These are phyloP conservation scores for Phaeosphaeriaceae sp. DNA, from an alignment of 2,329 filamentous ascomycete species.

Conservation along the genomic window DNA sequence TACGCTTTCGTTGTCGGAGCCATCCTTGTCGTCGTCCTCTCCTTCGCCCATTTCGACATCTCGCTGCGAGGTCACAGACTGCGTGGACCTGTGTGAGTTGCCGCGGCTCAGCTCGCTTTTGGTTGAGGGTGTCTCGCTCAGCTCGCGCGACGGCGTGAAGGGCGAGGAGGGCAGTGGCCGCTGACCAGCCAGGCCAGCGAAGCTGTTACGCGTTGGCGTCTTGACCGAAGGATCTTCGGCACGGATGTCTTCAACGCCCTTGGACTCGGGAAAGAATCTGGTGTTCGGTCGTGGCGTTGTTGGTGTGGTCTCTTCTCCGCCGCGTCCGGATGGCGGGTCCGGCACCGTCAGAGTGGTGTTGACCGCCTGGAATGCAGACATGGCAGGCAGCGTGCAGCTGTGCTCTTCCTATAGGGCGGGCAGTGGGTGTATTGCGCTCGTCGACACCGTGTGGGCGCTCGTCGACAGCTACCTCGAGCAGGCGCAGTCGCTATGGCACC, in stretches of 20 bases:
- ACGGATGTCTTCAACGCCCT: slow-evolving; percentile 40
- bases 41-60: slow-evolving; percentile 82
- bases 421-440: slow-evolving; percentile 16
- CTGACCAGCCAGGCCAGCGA: slow-evolving; percentile 56
- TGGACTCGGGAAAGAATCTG: slow-evolving; percentile 50
- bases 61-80: slow-evolving; percentile 68
- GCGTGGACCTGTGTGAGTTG: slow-evolving; percentile 67
- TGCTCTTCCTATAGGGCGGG: too few relatives aligned
- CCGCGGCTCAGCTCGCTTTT: slow-evolving; percentile 57
- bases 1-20: slow-evolving; percentile 58
- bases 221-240: slow-evolving; percentile 55
- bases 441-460: slow-evolving; percentile 8
- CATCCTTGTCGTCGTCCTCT: slow-evolving; percentile 66
- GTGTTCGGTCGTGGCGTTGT: slow-evolving; percentile 60
- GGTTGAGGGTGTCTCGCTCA: slow-evolving; percentile 46
- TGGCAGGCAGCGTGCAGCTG: slow-evolving; percentile 31
- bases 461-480: slow-evolving; percentile 7
- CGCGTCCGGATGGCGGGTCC: slow-evolving; percentile 51
- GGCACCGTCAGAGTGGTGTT: slow-evolving; percentile 61
- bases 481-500: slow-evolving; percentile 21
- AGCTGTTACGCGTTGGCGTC: slow-evolving; percentile 68
- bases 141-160: slow-evolving; percentile 55
- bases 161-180: slow-evolving; percentile 54
- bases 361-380: slow-evolving; percentile 68
- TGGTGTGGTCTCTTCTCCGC: slow-evolving; percentile 63